Evolutionary conservation across 129 eudicot species (phyloP).

Genomic region (Erigeron canadensis): DNA sequence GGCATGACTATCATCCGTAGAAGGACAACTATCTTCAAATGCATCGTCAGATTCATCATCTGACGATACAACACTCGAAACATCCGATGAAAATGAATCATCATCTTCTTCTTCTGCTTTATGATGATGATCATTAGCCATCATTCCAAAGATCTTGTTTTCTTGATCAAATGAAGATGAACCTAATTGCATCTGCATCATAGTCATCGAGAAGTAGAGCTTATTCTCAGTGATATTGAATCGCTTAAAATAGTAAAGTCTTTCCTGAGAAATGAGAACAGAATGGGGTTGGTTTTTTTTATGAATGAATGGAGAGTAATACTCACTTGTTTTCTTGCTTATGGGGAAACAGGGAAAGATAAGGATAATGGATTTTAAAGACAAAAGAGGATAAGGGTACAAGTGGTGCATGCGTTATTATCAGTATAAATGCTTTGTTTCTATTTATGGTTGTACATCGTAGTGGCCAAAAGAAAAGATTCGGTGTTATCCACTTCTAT

Average conservation of each 20-base stretch:
- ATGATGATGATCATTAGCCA: constrained; percentile 34
- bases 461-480: constrained; percentile 37
- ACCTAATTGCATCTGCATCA: constrained; percentile 41
- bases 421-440: constrained; percentile 3
- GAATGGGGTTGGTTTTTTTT: not conserved
- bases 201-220: not conserved
- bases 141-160: constrained; percentile 37
- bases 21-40: constrained; percentile 29
- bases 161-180: constrained; percentile 43
- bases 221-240: constrained; percentile 11
- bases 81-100: constrained; percentile 35
- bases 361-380: constrained; percentile 33
- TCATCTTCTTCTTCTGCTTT: not conserved
- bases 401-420: constrained; percentile 29
- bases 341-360: constrained; percentile 15
- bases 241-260: constrained; percentile 20
- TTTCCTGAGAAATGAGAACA: constrained; percentile 7
- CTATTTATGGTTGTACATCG: constrained; percentile 18
- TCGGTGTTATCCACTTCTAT: constrained; percentile 52
- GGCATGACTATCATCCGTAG: constrained; percentile 7
- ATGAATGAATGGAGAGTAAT: constrained; percentile 6
- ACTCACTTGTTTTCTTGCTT: constrained; percentile 31
- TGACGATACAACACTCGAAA: constrained; percentile 40
- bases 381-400: constrained; percentile 32
- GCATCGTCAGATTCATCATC: constrained; percentile 39